Evolutionary conservation across 1,139 yeast species (phyloP), one percentile per base, ranked within the genome.

Genomic region (Kazachstania sp.): DNA sequence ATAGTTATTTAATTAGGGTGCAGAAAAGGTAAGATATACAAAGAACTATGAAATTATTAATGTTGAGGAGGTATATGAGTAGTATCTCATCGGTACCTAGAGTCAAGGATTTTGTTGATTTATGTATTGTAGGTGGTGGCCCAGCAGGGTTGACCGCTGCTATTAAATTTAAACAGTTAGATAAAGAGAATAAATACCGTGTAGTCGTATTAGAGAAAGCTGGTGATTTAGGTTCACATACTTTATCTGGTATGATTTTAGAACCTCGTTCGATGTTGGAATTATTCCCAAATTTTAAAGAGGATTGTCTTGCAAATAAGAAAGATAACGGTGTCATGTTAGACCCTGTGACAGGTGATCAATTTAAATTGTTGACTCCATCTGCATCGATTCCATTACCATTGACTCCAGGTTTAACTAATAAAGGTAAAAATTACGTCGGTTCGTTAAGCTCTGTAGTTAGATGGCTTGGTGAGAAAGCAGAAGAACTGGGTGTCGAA

Each of bases 141-240:
- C 97, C 97, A 4, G 95, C 97, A 1, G 98, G 98, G 11, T 72
- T 92, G 47, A 92, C 96, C 1, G 83, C 98, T 1, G 98, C 97
- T 13, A 92, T 92, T 53, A 77, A 78, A 54, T 71, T 88, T 56
- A 92, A 92, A 64, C 96, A 87, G 61, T 69, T 90, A 41, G 97
- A 92, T 60, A 70, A 73, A 44, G 84, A 81, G 55, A 86, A 85
- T 7, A 61, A 67, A 45, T 84, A 83, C 43, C 72, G 98, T 50
- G 95, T 92, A 41, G 83, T 92, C 15, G 90, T 92, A 0, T 71
- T 92, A 46, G 98, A 92, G 57, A 92, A 92, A 63, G 95, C 95
- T 1, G 81, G 90, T 8, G 97, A 90, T 61, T 79, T 92, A 72
- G 98, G 94, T 1, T 78, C 88, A 0, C 98, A 92, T 63, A 88